Percentiles rank a stretch among this genome's conserved stretches.
These are phyloP conservation scores for Xerocomellus amylosporus DNA, from an alignment of 768 basidiomycete species.

Conservation along the genomic window DNA sequence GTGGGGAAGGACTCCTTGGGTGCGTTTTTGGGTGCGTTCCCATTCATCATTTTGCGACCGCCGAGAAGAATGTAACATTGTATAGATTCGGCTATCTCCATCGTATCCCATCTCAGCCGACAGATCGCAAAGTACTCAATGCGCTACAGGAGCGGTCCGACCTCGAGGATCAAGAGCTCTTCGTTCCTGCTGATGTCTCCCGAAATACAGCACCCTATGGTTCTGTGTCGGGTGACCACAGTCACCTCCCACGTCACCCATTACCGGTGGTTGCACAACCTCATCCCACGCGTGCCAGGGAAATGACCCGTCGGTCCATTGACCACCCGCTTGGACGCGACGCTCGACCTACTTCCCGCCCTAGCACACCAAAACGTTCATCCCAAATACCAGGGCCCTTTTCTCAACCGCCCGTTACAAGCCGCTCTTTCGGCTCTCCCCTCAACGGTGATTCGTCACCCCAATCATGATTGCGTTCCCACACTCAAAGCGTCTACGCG, in stretches of 20 bases:
- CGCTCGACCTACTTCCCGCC: conserved; percentile 22
- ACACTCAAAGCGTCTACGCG: conserved; percentile 34
- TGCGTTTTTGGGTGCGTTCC: conserved; percentile 87
- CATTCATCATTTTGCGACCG: neutral
- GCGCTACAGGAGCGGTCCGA: conserved; percentile 52
- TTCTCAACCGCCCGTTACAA: conserved; percentile 31
- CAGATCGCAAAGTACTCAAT: conserved; percentile 54
- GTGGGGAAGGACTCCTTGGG: conserved; percentile 91
- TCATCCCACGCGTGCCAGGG: conserved; percentile 25
- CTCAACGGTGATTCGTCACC: conserved; percentile 51
- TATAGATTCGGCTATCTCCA: conserved; percentile 86
- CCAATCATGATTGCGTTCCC: conserved; percentile 37
- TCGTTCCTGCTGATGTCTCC: conserved; percentile 66
- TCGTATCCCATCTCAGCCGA: conserved; percentile 80
- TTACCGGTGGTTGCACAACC: conserved; percentile 28
- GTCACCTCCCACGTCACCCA: conserved; percentile 8
- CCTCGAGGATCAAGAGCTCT: conserved; percentile 62
- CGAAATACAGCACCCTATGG: neutral
- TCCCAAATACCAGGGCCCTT: conserved; percentile 27
- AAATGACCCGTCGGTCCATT: conserved; percentile 14
- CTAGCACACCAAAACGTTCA: conserved; percentile 29
- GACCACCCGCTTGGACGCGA: conserved; percentile 17
- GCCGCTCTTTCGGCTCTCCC: conserved; percentile 36
- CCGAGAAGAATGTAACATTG: conserved; percentile 4
- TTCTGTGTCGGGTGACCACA: conserved; percentile 6